Evolutionary conservation across 352 stramenopile species (phyloP), one percentile per base, ranked within the genome.

Genomic region (Phytophthora fragariaefolia): DNA sequence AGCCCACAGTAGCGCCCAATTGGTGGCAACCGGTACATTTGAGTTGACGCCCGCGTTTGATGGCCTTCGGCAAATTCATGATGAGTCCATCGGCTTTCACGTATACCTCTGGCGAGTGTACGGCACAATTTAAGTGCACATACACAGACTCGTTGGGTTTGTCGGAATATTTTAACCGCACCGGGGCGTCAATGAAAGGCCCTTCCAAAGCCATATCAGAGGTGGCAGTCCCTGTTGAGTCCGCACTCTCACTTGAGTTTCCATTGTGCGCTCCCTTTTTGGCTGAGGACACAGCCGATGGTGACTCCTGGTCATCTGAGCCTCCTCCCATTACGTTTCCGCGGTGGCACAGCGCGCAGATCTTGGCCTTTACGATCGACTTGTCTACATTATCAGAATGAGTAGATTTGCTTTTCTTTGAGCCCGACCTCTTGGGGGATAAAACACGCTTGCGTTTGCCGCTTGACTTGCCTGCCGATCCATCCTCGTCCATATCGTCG

Each of bases 21-120:
- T 80, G 62, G 27, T 93, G 85, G 60, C 88, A 96, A 18, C 62
- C 73, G 0, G 77, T 82, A 63, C 88, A 96, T 45, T 87, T 80
- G 15, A 95, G 75, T 58, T 93, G 84, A 4, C 85, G 80, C n/a
- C 85, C 85, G 18, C 85, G 80, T 57, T 93, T 93, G 42, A 95
- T 79, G 17, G 87, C 84, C 56, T 86, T 86, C 0, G 80, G 73
- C 27, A 95, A 58, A 48, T 93, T 92, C 69, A 86, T 91, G 48
- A 93, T 93, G n/a, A 88, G 80, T 32, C 84, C 83, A 51, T 95
- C 80, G 13, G 79, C 70, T 56, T 95, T 91, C 15, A 95, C 85
- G 48, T 90, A 95, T 28, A 94, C 86, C 55, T 93, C 84, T 22
- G 85, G 83, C 0, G 88, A 93, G 47, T 96, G 87, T 4, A 93